phyloP scores from a whole-genome alignment of 345 rosid genomes.

The Eucalyptus pumila region DNA sequence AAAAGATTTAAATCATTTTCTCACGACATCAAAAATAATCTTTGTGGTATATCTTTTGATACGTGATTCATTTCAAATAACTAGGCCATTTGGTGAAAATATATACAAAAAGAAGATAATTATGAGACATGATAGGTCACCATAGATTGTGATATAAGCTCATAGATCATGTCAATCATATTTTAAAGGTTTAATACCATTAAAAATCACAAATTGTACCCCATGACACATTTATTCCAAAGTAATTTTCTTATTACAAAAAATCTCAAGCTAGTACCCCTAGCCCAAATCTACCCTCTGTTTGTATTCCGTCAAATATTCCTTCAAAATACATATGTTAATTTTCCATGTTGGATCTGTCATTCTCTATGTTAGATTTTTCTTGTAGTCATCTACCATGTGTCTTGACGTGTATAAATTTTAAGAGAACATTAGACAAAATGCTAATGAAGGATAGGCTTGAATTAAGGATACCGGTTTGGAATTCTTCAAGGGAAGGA shows the following conservation, averaged over 20 bases:
- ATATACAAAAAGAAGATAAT: neutral
- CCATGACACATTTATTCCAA: neutral
- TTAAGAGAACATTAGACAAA: neutral
- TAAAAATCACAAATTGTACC: neutral
- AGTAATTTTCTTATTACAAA: neutral
- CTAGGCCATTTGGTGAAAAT: neutral
- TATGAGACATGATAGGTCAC: neutral
- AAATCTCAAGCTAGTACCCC: neutral
- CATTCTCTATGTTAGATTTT: neutral
- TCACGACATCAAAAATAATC: neutral
- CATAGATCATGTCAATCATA: neutral
- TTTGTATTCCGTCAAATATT: neutral
- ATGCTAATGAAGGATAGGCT: neutral
- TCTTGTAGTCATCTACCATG: neutral
- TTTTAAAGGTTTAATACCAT: neutral
- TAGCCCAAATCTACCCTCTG: neutral
- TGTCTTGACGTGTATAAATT: neutral
- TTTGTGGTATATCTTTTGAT: neutral
- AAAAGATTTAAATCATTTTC: neutral
- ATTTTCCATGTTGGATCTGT: neutral
- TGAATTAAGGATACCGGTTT: neutral
- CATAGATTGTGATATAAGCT: neutral
- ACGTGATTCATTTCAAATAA: neutral
- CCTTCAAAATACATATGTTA: neutral
- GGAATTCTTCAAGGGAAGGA: neutral